Base-by-base conservation (phyloP, 2,329 filamentous ascomycete genomes). In the Sarocladiaceae sp. region DNA sequence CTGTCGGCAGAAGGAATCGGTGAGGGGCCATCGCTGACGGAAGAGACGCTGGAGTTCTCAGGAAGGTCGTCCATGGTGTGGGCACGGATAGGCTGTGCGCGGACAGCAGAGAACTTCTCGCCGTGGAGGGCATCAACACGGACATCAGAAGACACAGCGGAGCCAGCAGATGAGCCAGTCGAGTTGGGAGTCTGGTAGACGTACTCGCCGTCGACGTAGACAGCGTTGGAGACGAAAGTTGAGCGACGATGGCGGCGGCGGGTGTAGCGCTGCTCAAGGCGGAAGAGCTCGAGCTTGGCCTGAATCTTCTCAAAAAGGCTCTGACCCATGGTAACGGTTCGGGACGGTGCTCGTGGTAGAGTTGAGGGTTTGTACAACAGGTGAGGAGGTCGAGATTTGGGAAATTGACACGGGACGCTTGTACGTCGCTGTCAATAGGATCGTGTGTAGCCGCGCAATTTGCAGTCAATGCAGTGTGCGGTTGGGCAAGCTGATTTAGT, bases 161-260 rank as follows among this genome's bases (percentile, higher is more conserved):
- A 82, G 15, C 78, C 81, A 46, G 74, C 68, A 4, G 78, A 82
- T 17, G 79, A 82, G 52, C 80, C 80, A 1, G 80, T 83, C 50
- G 74, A 74, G 69, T 71, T 78, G 57, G 82, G 80, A 0, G 78
- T 82, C 64, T 84, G 78, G 78, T 91, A 95, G 68, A 96, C 78
- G 74, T 97, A 97, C 75, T 97, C 93, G 71, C 92, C 94, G 67
- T 97, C 90, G 58, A 97, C 88, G 71, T 97, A 97, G 67, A 89
- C 81, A 26, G 91, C 93, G 63, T 90, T 91, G 65, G 88, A 91
- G 65, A 88, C 84, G 69, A 96, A 96, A 55, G 89, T 94, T 52
- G 86, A 92, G 68, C 93, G 90, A 61, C 93, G 89, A 62, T 84
- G 73, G 63, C 93, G 90, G 67, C 90, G 87, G 64, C 88, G 88